A percentile compares a stretch with the other conserved stretches of the same genome.
Conservation (phyloP, 257 asterid species). For the Capsicum rhomboideum region DNA sequence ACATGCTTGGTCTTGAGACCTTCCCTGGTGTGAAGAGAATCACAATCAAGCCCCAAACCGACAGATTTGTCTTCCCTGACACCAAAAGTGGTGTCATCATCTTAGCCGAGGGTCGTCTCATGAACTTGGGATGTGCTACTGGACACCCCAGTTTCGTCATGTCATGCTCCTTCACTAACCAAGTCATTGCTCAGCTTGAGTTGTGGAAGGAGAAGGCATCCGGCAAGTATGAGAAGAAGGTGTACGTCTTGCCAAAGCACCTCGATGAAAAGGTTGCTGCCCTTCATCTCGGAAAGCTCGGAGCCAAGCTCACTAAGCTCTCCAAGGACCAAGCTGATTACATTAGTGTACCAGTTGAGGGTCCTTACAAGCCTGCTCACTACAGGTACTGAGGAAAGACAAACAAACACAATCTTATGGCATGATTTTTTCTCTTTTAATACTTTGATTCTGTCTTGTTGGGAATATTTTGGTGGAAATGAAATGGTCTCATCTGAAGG, state of each 20-base stretch:
- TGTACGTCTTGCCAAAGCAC: constrained; percentile 49
- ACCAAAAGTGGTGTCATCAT: constrained; percentile 33
- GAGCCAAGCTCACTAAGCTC: constrained; percentile 55
- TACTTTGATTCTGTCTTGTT: background rate
- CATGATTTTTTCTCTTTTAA: background rate
- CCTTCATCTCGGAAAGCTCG: constrained; percentile 53
- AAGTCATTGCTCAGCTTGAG: constrained; percentile 57
- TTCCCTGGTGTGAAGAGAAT: constrained; percentile 47
- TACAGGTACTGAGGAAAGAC: constrained; percentile 38
- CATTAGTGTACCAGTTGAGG: constrained; percentile 45
- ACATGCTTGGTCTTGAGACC: constrained; percentile 49
- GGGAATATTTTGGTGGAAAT: constrained; percentile 4
- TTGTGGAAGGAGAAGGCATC: constrained; percentile 43
- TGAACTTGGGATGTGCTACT: constrained; percentile 68
- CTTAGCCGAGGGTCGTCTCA: constrained; percentile 55
- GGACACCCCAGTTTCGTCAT: constrained; percentile 61
- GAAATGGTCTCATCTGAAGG: constrained; percentile 1
- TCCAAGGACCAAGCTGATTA: constrained; percentile 42
- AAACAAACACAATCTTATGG: background rate
- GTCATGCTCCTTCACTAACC: constrained; percentile 59
- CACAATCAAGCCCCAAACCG: constrained; percentile 55
- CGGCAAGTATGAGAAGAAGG: constrained; percentile 52
- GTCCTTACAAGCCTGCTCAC: constrained; percentile 59
- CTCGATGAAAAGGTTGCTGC: constrained; percentile 62
- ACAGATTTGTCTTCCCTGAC: constrained; percentile 50